Percentiles rank a stretch among this genome's conserved stretches.
phyloP scores from a whole-genome alignment of 1,139 yeast genomes.

The Pichia kudriavzevii region DNA sequence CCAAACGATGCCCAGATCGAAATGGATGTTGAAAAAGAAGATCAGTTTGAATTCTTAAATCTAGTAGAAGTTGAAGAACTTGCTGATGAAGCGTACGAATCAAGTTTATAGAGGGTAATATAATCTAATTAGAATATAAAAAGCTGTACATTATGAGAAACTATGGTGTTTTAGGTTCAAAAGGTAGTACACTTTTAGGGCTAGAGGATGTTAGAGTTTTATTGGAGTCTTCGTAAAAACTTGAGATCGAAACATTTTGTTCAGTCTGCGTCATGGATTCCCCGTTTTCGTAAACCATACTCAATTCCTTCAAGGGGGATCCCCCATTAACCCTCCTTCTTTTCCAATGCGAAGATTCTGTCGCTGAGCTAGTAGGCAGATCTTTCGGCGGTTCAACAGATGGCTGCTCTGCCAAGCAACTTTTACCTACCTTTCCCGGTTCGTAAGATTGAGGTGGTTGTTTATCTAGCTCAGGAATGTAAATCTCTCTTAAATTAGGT shows the following conservation, averaged over 20 bases:
- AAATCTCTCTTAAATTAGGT: constrained; percentile 6
- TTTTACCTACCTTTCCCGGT: too few species aligned
- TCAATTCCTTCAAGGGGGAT: constrained; percentile 11
- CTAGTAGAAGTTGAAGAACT: constrained; percentile 46
- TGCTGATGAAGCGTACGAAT: constrained; percentile 43
- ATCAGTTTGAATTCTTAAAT: constrained; percentile 36
- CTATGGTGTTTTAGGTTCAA: constrained; percentile 11
- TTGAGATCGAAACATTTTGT: too few species aligned
- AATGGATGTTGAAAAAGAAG: constrained; percentile 14
- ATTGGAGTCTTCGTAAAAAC: too few species aligned
- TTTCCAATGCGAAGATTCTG: too few species aligned
- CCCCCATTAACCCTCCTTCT: too few species aligned
- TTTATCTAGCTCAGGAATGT: constrained; percentile 9
- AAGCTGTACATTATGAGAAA: not conserved
- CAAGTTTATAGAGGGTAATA: not conserved
- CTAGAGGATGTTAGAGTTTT: constrained; percentile 1
- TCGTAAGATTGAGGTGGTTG: too few species aligned
- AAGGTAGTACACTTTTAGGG: not conserved
- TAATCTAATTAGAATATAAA: not conserved
- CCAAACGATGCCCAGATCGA: constrained; percentile 5
- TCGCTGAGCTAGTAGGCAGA: too few species aligned
- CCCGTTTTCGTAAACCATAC: constrained; percentile 1
- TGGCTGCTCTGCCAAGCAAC: too few species aligned
- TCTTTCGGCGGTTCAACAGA: too few species aligned
- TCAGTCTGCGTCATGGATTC: not conserved